Conservation (phyloP, 1,284 basidiomycete genomes). For the Bondarzewia mesenterica region DNA sequence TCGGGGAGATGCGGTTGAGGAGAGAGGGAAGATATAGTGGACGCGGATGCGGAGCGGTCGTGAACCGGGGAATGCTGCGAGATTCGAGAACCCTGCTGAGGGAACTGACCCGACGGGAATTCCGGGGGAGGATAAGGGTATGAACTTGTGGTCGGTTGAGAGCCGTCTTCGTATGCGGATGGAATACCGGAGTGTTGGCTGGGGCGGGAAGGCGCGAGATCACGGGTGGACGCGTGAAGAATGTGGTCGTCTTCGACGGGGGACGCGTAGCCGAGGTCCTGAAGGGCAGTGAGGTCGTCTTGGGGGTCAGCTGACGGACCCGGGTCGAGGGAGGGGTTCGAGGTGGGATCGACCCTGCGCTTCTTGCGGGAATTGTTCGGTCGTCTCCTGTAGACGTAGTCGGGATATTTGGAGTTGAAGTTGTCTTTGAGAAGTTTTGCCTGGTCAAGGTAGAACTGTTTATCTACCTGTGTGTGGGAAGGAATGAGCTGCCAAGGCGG, state of each 20-base stretch:
- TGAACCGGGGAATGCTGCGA: constrained; percentile 9
- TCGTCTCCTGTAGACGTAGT: constrained; percentile 77
- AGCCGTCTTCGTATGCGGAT: constrained; percentile 9
- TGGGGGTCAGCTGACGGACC: constrained; percentile 28
- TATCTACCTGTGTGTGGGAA: constrained; percentile 45
- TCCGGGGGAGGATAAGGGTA: constrained; percentile 9
- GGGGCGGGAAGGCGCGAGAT: constrained; percentile 9
- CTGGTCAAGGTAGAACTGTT: constrained; percentile 79
- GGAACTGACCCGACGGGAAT: constrained; percentile 5
- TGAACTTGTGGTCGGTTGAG: constrained; percentile 7
- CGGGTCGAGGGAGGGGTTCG: constrained; percentile 20
- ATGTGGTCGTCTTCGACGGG: constrained; percentile 28
- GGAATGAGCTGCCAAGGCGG: constrained; percentile 2
- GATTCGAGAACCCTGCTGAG: constrained; percentile 4
- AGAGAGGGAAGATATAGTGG: constrained; percentile 4
- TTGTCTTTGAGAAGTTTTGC: constrained; percentile 75
- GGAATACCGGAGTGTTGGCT: constrained; percentile 3
- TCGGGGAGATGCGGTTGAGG: constrained; percentile 7
- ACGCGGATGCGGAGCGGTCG: constrained; percentile 7
- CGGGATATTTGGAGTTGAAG: constrained; percentile 79
- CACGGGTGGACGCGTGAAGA: constrained; percentile 4
- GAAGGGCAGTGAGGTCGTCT: constrained; percentile 23
- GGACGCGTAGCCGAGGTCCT: constrained; percentile 23
- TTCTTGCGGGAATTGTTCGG: constrained; percentile 77
- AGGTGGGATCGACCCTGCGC: constrained; percentile 41